phyloP scores from a whole-genome alignment of 345 rosid genomes.

The Brassica cretica region DNA sequence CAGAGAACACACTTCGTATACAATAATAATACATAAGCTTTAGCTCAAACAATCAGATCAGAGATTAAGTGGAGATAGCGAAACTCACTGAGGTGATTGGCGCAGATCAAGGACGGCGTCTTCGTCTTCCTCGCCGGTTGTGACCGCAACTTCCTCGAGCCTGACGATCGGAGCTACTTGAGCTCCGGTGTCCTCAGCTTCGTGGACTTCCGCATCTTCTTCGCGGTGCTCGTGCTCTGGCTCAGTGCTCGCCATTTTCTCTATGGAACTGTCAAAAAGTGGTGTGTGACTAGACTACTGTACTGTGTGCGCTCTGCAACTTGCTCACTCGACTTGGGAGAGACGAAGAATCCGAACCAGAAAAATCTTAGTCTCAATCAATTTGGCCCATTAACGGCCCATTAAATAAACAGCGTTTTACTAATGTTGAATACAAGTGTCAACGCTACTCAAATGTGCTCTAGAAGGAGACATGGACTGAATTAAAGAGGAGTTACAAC shows the following conservation, averaged over 20 bases:
- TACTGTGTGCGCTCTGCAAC: not conserved
- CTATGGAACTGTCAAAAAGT: not conserved
- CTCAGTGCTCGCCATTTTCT: conserved; percentile 55
- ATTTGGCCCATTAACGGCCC: conserved; percentile 8
- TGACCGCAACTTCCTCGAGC: conserved; percentile 37
- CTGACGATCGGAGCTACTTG: conserved; percentile 76
- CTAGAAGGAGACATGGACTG: not conserved
- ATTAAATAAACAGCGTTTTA: not conserved
- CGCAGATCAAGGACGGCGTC: conserved; percentile 74
- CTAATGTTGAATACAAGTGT: not conserved
- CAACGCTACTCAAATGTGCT: not conserved
- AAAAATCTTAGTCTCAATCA: not conserved
- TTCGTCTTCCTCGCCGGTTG: conserved; percentile 88
- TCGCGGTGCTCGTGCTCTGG: conserved; percentile 60
- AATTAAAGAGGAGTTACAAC: not conserved
- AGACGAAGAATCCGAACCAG: conserved; percentile 27
- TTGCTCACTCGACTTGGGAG: conserved; percentile 13
- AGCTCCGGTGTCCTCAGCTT: conserved; percentile 93
- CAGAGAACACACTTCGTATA: too few relatives aligned
- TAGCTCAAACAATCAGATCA: too few relatives aligned
- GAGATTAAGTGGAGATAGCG: too few relatives aligned
- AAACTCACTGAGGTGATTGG: too few relatives aligned
- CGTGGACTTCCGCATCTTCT: conserved; percentile 59
- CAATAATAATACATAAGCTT: too few relatives aligned
- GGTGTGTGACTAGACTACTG: too few relatives aligned